A percentile compares a stretch with the other conserved stretches of the same genome.
Evolutionary conservation across 768 basidiomycete species (phyloP).

Genomic region (Boletus eberwhitei): DNA sequence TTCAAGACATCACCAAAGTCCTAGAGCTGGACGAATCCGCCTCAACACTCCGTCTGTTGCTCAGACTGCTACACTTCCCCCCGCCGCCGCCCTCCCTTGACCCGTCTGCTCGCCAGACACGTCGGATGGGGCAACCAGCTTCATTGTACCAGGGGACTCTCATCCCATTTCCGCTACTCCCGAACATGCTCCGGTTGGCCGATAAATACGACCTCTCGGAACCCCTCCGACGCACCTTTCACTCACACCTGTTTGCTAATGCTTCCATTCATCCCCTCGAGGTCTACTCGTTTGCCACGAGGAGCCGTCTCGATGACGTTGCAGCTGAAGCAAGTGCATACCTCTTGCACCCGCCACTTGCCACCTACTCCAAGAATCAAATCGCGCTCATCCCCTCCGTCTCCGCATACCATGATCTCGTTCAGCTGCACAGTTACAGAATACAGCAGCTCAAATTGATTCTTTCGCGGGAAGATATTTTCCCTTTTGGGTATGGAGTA

Average conservation of each 20-base stretch:
- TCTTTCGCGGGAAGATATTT: conserved; percentile 58
- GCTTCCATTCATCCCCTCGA: conserved; percentile 49
- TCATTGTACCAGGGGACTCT: conserved; percentile 38
- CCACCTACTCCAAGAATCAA: conserved; percentile 49
- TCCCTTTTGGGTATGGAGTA: conserved; percentile 68
- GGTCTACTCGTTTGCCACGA: conserved; percentile 57
- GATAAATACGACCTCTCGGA: conserved; percentile 66
- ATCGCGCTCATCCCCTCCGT: conserved; percentile 54
- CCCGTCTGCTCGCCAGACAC: conserved; percentile 24
- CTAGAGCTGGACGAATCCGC: conserved; percentile 57
- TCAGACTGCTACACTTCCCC: conserved; percentile 55
- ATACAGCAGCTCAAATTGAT: conserved; percentile 50
- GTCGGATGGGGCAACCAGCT: conserved; percentile 31
- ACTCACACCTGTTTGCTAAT: conserved; percentile 53
- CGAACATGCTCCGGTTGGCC: conserved; percentile 50
- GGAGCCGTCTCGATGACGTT: conserved; percentile 41
- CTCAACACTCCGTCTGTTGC: conserved; percentile 44
- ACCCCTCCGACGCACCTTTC: conserved; percentile 40
- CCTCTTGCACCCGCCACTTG: conserved; percentile 51
- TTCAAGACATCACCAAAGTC: conserved; percentile 27
- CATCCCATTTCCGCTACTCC: conserved; percentile 65
- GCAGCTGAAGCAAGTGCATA: conserved; percentile 59
- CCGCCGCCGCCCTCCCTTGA: conserved; percentile 42
- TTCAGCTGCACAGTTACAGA: conserved; percentile 56
- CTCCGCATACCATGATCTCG: conserved; percentile 60